Conservation (phyloP, 176 grass and related monocot species). For the Triticum timopheevii region DNA sequence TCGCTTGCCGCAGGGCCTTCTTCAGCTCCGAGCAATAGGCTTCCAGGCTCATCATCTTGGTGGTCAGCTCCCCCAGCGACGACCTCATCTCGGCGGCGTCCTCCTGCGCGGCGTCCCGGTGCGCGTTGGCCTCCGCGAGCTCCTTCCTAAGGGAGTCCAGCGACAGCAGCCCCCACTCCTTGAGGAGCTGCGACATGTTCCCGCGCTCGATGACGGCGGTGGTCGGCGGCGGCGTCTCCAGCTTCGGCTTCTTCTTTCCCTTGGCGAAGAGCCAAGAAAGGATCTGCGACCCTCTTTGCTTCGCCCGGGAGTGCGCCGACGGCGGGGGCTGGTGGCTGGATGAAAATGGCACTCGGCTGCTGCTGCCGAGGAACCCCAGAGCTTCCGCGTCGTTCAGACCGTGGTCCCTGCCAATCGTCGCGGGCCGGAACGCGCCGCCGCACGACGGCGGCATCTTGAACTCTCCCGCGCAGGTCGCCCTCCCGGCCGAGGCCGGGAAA, state of each 20-base stretch:
- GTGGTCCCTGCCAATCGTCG: slow-evolving; percentile 42
- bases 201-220: slow-evolving; percentile 50
- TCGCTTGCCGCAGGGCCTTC: slow-evolving; percentile 60
- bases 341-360: background rate
- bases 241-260: slow-evolving; percentile 64
- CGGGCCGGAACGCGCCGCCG: slow-evolving; percentile 51
- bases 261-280: slow-evolving; percentile 88
- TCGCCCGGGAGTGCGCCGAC: slow-evolving; percentile 39
- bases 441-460: slow-evolving; percentile 48
- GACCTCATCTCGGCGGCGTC: slow-evolving; percentile 67
- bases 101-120: slow-evolving; percentile 64
- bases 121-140: slow-evolving; percentile 65
- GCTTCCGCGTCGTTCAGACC: slow-evolving; percentile 27
- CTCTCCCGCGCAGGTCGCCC: slow-evolving; percentile 27
- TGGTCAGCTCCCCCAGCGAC: slow-evolving; percentile 64
- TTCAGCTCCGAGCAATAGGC: slow-evolving; percentile 79
- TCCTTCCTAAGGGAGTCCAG: slow-evolving; percentile 74
- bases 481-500: slow-evolving; percentile 40
- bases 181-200: slow-evolving; percentile 81
- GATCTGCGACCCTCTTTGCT: slow-evolving; percentile 53
- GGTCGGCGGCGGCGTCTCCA: slow-evolving; percentile 47
- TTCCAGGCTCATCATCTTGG: slow-evolving; percentile 69
- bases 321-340: slow-evolving; percentile 16
- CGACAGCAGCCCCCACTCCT: slow-evolving; percentile 78
- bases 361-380: slow-evolving; percentile 24